phyloP scores from a whole-genome alignment of 225 moss, liverwort and hornwort genomes.

The Climacium dendroides region DNA sequence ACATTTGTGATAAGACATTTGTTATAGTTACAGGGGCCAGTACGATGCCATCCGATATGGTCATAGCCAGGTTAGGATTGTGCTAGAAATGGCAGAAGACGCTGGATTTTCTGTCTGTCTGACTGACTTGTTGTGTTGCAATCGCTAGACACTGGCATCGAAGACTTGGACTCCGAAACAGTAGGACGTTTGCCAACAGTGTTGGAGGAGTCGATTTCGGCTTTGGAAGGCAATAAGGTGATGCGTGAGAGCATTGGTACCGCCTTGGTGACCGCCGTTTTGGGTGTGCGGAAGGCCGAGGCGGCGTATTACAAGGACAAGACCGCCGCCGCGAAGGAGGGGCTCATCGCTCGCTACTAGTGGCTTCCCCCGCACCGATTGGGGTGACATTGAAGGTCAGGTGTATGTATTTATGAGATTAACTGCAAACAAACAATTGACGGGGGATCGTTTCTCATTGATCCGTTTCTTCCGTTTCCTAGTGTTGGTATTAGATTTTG shows the following conservation, averaged over 20 bases:
- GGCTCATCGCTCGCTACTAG: conserved; percentile 2
- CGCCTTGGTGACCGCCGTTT: conserved; percentile 35
- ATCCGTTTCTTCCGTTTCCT: background rate
- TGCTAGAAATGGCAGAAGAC: background rate
- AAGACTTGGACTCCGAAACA: conserved; percentile 25
- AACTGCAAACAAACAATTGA: background rate
- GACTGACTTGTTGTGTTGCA: background rate
- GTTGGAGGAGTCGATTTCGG: conserved; percentile 34
- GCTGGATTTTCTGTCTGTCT: background rate
- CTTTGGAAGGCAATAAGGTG: conserved; percentile 27
- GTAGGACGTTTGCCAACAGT: conserved; percentile 29
- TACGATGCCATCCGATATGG: background rate
- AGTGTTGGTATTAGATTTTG: background rate
- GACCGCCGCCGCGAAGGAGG: background rate
- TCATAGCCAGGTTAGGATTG: background rate
- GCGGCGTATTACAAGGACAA: conserved; percentile 4
- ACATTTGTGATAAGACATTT: no score
- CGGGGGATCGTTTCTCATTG: background rate
- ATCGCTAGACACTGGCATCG: conserved; percentile 33
- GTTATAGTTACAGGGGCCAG: no score
- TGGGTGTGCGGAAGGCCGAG: conserved; percentile 39
- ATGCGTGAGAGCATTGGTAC: conserved; percentile 11
- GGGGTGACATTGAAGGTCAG: background rate
- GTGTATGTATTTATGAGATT: background rate
- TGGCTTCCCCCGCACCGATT: background rate